phyloP scores from a whole-genome alignment of 805 yeast genomes.

The Wickerhamiella alocasiicola region DNA sequence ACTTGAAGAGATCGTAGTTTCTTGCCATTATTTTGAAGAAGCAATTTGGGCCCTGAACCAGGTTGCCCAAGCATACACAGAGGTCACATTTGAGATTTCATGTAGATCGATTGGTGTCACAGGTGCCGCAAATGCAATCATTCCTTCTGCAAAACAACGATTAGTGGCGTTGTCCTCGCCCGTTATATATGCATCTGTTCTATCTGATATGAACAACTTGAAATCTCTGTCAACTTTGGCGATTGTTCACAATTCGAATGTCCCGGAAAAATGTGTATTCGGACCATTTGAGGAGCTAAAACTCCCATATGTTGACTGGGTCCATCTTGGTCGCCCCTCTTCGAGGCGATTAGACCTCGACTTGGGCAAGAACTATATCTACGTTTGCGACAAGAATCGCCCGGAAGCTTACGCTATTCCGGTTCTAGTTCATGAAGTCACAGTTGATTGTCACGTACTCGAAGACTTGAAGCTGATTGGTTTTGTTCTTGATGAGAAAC shows the following conservation, averaged over 20 bases:
- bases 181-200: background rate
- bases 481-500: background rate
- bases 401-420: too few species aligned
- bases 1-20: background rate
- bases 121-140: background rate
- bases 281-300: background rate
- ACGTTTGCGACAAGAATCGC: background rate
- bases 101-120: background rate
- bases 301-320: slow-evolving; percentile 5
- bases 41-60: background rate
- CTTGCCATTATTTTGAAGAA: slow-evolving; percentile 3
- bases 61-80: background rate
- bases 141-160: background rate
- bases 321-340: background rate
- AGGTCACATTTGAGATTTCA: background rate
- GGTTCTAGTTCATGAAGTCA: background rate
- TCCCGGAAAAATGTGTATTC: background rate
- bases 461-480: slow-evolving; percentile 9
- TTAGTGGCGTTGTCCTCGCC: background rate
- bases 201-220: background rate
- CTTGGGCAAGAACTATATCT: slow-evolving; percentile 5
- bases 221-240: background rate
- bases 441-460: background rate
- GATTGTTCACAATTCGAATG: background rate
- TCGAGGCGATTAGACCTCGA: slow-evolving; percentile 1